A percentile compares a stretch with the other conserved stretches of the same genome.
phyloP scores from a whole-genome alignment of 148 eudicot genomes.

The Fagopyrum tataricum region DNA sequence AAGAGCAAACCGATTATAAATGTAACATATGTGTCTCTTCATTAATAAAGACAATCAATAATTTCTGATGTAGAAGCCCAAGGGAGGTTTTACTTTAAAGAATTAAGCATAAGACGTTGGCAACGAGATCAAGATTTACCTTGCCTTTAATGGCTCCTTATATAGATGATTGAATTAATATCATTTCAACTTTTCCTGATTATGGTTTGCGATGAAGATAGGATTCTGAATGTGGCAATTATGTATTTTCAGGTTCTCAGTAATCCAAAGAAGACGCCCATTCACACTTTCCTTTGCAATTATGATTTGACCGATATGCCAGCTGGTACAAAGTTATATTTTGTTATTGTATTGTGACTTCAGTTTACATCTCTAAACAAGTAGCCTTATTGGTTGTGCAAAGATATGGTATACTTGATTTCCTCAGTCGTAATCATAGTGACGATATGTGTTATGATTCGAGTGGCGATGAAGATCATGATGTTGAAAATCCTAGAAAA shows the following conservation, averaged over 20 bases:
- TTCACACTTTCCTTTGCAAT: constrained; percentile 90
- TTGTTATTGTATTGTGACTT: constrained; percentile 3
- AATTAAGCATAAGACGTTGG: neutral
- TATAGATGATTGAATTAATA: too few species aligned
- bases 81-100: neutral
- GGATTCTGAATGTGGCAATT: neutral
- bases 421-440: constrained; percentile 11
- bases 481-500: constrained; percentile 19
- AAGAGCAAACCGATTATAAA: neutral
- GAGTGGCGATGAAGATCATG: constrained; percentile 14
- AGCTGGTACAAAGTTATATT: constrained; percentile 79
- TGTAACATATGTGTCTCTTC: neutral
- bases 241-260: constrained; percentile 69
- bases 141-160: too few species aligned
- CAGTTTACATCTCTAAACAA: neutral
- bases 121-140: too few species aligned
- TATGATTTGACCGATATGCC: constrained; percentile 99
- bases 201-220: constrained; percentile 4
- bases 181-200: neutral
- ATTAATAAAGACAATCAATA: neutral
- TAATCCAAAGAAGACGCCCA: constrained; percentile 93
- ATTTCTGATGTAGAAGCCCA: neutral
- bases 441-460: constrained; percentile 1
- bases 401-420: neutral
- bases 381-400: neutral